Conservation (phyloP, 2,329 filamentous ascomycete species). For the Chrysosporium queenslandicum region DNA sequence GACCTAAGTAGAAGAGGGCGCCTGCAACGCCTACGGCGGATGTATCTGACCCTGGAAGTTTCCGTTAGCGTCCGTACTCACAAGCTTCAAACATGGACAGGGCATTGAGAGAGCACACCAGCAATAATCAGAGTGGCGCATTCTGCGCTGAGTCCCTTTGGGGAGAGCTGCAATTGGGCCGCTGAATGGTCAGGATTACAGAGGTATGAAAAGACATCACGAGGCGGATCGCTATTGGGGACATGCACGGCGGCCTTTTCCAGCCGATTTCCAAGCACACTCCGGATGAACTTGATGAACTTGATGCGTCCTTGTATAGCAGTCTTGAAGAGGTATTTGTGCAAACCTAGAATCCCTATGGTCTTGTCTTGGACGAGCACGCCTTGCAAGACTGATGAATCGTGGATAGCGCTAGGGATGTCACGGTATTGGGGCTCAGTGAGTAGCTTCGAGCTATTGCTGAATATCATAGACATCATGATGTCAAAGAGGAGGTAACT, state of each 20-base stretch:
- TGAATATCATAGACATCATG: slow-evolving; percentile 35
- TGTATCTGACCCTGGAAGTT: slow-evolving; percentile 32
- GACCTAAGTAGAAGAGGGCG: slow-evolving; percentile 32
- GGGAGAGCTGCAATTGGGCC: slow-evolving; percentile 13
- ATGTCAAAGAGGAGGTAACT: slow-evolving; percentile 42
- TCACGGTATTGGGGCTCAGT: not conserved
- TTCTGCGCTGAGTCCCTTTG: slow-evolving; percentile 1
- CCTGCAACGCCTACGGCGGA: slow-evolving; percentile 30
- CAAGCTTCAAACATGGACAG: too few species aligned
- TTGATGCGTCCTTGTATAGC: not conserved
- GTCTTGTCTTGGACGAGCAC: not conserved
- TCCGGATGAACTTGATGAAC: not conserved
- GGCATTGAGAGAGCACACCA: slow-evolving; percentile 26
- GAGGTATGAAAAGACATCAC: not conserved
- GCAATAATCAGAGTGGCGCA: slow-evolving; percentile 15
- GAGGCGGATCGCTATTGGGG: not conserved
- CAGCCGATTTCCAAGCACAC: not conserved
- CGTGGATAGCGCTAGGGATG: not conserved
- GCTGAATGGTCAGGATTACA: not conserved
- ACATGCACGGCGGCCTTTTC: too few species aligned
- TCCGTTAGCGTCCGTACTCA: not conserved
- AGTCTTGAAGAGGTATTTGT: not conserved
- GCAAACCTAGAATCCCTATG: not conserved
- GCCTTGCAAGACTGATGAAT: not conserved
- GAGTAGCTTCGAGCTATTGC: slow-evolving; percentile 9